Conservation (phyloP, 1,284 basidiomycete species). For the Apiotrichum domesticum region DNA sequence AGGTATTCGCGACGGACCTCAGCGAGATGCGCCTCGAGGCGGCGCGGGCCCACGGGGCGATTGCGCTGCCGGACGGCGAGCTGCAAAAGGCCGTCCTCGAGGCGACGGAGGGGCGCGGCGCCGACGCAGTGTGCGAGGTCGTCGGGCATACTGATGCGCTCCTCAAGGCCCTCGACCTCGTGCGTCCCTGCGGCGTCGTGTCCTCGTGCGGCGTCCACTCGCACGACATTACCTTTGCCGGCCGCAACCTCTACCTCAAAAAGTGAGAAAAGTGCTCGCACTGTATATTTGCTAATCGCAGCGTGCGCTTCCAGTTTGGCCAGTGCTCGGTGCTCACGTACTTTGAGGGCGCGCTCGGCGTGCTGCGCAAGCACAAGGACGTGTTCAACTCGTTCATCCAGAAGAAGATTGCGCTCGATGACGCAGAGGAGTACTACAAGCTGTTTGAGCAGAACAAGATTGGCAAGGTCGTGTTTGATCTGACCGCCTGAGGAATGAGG, state of each 20-base stretch:
- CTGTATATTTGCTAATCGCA: neutral
- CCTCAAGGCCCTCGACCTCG: constrained; percentile 65
- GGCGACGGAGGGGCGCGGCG: constrained; percentile 45
- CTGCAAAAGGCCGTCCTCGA: constrained; percentile 23
- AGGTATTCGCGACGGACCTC: constrained; percentile 35
- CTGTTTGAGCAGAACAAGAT: constrained; percentile 41
- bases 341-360: constrained; percentile 64
- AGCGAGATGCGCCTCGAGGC: constrained; percentile 18
- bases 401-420: constrained; percentile 32
- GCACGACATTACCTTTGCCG: constrained; percentile 31
- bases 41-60: constrained; percentile 42
- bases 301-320: constrained; percentile 50
- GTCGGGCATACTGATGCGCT: constrained; percentile 71
- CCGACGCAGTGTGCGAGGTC: constrained; percentile 54
- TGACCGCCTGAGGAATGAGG: no score
- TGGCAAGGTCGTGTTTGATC: constrained; percentile 40
- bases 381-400: constrained; percentile 40
- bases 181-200: constrained; percentile 72
- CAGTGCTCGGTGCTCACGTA: constrained; percentile 78
- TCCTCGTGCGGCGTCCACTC: constrained; percentile 64
- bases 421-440: constrained; percentile 42
- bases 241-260: constrained; percentile 61
- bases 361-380: constrained; percentile 51
- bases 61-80: constrained; percentile 29
- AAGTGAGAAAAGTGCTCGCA: constrained; percentile 45